Evolutionary conservation across 2,329 filamentous ascomycete genomes (phyloP), one percentile per base, ranked within the genome.

Genomic region (Aspergillus sp.): DNA sequence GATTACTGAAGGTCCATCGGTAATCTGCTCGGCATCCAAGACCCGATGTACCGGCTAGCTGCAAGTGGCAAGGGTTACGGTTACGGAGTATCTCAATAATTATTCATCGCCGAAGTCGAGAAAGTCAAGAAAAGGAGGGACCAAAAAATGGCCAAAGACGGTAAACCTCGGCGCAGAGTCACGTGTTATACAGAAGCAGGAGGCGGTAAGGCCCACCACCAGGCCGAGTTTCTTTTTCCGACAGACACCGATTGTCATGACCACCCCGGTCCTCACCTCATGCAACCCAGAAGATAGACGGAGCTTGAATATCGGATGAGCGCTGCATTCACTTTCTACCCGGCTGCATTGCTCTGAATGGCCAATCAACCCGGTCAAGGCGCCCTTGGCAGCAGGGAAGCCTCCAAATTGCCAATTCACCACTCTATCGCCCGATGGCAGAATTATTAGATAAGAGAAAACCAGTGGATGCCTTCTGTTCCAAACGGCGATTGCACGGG

Each of bases 371-470:
- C 16, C 14, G 16, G 36, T 9, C 14, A 16, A 36, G 36, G 36
- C 36, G 16, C 14, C 16, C 45, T 47, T 47, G 45, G 45, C 45
- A 24, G 18, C 45, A 14, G 45, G 9, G n/a, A 22, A 47, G 45
- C 45, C 24, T 52, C 29, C 14, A 36, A 36, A 36, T 2, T 3
- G 2, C 11, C 32, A 14, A 32, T 20, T 47, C 22, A 12, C 22
- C 39, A 6, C 16, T 20, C 39, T 49, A n/a, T 49, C 18, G 39
- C 12, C 32, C 20, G 31, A 16, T 36, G 29, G 50, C 16, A 49
- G 14, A 32, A 31, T 20, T 45, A 53, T 57, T 54, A 58, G 56
- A 58, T 58, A 54, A 54, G 50, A 52, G 49, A 49, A 58, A 50
- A 36, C 39, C 39, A 7, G 53, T 29, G 36, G 20, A 20, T 49